Evolutionary conservation across 2,329 filamentous ascomycete species (phyloP).

Genomic region (Cytospora piceae): DNA sequence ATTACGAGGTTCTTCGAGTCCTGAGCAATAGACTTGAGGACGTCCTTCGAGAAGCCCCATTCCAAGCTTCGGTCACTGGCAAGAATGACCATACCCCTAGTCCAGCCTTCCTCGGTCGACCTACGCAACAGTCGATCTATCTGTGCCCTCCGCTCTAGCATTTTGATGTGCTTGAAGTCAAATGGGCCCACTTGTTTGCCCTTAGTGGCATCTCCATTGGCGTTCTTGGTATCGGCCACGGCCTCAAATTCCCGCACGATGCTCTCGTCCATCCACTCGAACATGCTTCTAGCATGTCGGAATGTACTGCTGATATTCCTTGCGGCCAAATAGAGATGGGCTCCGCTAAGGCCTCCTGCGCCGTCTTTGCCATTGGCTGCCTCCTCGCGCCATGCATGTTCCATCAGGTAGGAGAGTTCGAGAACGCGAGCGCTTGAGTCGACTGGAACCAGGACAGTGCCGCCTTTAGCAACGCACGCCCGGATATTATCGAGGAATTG

Average conservation of each 20-base stretch:
- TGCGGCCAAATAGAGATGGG: constrained; percentile 80
- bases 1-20: constrained; percentile 84
- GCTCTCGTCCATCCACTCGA: constrained; percentile 98
- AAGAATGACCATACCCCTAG: constrained; percentile 74
- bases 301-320: constrained; percentile 87
- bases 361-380: constrained; percentile 53
- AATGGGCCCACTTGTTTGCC: constrained; percentile 72
- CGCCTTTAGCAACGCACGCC: constrained; percentile 76
- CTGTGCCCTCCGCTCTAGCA: constrained; percentile 81
- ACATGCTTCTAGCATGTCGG: constrained; percentile 89
- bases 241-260: constrained; percentile 92
- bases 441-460: constrained; percentile 89
- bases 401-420: constrained; percentile 88
- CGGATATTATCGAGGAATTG: constrained; percentile 81
- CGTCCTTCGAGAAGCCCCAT: constrained; percentile 91
- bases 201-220: constrained; percentile 52
- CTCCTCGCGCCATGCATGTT: constrained; percentile 84
- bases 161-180: constrained; percentile 82
- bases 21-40: constrained; percentile 73
- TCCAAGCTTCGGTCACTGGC: constrained; percentile 89
- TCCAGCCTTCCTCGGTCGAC: constrained; percentile 45
- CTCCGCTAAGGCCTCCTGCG: constrained; percentile 48
- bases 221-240: constrained; percentile 56
- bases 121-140: constrained; percentile 69
- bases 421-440: constrained; percentile 95